A percentile compares a stretch with the other conserved stretches of the same genome.
Evolutionary conservation across 495 filamentous ascomycete species (phyloP).

Genomic region (Oidiodendron maius): DNA sequence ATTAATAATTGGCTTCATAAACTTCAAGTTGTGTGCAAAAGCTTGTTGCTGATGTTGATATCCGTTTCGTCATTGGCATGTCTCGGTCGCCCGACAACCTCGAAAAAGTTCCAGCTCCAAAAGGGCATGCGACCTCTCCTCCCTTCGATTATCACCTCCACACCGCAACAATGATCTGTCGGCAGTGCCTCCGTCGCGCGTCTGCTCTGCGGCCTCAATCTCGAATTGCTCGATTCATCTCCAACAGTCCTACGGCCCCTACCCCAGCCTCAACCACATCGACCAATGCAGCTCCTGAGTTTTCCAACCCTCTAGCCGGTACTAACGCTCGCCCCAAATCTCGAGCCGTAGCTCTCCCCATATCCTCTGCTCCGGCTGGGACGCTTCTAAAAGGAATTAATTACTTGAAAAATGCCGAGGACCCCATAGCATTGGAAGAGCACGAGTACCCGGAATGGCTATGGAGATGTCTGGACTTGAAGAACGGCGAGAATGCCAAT

Average conservation of each 20-base stretch:
- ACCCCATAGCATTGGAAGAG: constrained; percentile 73
- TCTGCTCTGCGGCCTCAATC: constrained; percentile 3
- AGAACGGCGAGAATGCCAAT: constrained; percentile 31
- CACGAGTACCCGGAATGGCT: constrained; percentile 88
- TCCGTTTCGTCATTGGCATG: not conserved
- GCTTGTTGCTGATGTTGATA: constrained; percentile 14
- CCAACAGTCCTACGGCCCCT: constrained; percentile 16
- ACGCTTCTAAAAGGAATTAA: constrained; percentile 74
- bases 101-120: constrained; percentile 13
- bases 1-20: not conserved
- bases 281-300: constrained; percentile 42
- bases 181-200: constrained; percentile 19
- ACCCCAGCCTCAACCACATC: constrained; percentile 31
- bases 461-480: constrained; percentile 66
- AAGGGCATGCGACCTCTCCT: not conserved
- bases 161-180: constrained; percentile 26
- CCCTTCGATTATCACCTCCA: not conserved
- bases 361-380: constrained; percentile 58
- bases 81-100: constrained; percentile 15
- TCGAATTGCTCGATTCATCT: constrained; percentile 2
- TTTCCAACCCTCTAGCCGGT: constrained; percentile 40
- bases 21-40: not conserved
- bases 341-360: constrained; percentile 19
- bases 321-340: constrained; percentile 23
- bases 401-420: constrained; percentile 69